Conservation (phyloP, 140 eudicot genomes). For the Flaveria floridana region DNA sequence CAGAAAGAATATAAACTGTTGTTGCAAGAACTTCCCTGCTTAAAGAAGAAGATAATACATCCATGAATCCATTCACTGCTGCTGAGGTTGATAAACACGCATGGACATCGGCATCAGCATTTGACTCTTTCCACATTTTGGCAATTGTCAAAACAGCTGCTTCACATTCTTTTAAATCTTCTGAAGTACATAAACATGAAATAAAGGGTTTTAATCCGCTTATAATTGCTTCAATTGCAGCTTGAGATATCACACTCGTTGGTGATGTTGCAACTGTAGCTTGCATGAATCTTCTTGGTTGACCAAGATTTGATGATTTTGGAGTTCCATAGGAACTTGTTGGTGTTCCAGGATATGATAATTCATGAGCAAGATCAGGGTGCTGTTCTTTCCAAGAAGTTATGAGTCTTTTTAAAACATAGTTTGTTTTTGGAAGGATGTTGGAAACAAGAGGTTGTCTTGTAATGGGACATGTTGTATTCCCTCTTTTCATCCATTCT, state of each 20-base stretch:
- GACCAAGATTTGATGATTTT: constrained; percentile 35
- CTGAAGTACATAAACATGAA: constrained; percentile 59
- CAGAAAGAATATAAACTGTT: constrained; percentile 59
- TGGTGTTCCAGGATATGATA: constrained; percentile 59
- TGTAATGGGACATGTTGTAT: constrained; percentile 82
- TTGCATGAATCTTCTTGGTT: constrained; percentile 51
- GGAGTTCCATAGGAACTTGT: constrained; percentile 42
- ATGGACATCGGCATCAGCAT: constrained; percentile 49
- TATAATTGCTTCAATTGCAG: constrained; percentile 61
- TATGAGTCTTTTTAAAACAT: constrained; percentile 73
- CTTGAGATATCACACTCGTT: constrained; percentile 77
- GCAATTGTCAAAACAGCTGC: constrained; percentile 53
- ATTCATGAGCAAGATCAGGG: constrained; percentile 61
- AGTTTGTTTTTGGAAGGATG: constrained; percentile 70
- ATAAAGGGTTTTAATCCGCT: constrained; percentile 58
- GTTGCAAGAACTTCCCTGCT: constrained; percentile 63
- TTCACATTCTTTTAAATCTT: constrained; percentile 75
- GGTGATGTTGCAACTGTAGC: constrained; percentile 55
- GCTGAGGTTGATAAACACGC: constrained; percentile 57
- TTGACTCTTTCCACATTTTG: constrained; percentile 61
- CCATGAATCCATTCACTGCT: constrained; percentile 69
- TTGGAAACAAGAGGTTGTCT: constrained; percentile 66
- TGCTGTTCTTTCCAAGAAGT: constrained; percentile 81
- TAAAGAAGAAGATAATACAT: constrained; percentile 72
- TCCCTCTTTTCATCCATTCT: constrained; percentile 87